These are phyloP conservation scores for Melanogaster broomeanus DNA, from an alignment of 768 basidiomycete species.

Conservation along the genomic window DNA sequence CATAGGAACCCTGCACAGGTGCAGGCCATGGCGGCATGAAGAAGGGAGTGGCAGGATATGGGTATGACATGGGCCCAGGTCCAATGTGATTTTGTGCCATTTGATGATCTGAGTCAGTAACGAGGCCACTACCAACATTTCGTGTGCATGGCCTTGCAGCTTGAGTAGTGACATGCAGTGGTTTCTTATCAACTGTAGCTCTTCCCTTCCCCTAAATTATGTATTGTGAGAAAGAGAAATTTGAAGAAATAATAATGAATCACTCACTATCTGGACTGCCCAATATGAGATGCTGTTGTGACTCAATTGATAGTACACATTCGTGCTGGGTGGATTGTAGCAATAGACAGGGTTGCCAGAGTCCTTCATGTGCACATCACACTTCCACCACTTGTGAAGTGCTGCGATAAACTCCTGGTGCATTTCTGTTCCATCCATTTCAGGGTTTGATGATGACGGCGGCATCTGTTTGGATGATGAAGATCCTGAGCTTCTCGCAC, in stretches of 20 bases:
- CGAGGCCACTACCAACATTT: neutral
- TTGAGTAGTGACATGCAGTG: neutral
- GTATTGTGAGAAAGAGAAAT: neutral
- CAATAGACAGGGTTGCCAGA: neutral
- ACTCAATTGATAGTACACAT: neutral
- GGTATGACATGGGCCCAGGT: neutral
- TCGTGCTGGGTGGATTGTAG: neutral
- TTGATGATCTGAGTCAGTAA: neutral
- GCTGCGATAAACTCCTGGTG: neutral
- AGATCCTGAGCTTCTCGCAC: neutral
- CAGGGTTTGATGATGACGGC: neutral
- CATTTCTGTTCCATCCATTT: neutral
- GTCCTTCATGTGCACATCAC: neutral
- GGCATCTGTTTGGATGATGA: neutral
- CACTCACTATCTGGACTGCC: slow-evolving; percentile 1
- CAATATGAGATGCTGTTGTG: neutral
- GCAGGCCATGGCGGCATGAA: neutral
- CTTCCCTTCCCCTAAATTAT: neutral
- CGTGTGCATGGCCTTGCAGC: neutral
- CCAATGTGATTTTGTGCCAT: no score
- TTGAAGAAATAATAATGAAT: neutral
- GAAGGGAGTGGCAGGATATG: neutral
- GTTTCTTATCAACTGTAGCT: no score
- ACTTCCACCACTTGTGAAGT: neutral
- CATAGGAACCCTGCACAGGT: neutral